Evolutionary conservation across 2,329 filamentous ascomycete genomes (phyloP).

Genomic region (Chrysoporthe puriensis): DNA sequence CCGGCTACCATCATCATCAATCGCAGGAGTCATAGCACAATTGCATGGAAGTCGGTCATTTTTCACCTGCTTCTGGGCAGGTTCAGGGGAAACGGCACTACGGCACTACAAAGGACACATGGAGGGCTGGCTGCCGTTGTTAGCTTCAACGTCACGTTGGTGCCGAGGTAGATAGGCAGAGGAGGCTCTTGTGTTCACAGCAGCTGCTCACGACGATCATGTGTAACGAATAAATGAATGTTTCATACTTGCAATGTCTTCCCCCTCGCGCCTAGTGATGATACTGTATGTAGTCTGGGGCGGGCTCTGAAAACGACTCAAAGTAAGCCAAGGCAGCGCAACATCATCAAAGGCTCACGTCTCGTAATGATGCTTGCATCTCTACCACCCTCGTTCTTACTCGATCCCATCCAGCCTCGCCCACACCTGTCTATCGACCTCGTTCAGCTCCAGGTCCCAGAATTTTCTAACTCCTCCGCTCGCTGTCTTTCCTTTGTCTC

Average conservation of each 20-base stretch:
- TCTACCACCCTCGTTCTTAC: background rate
- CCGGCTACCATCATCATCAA: background rate
- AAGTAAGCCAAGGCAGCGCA: background rate
- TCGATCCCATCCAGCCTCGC: slow-evolving; percentile 13
- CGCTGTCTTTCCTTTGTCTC: slow-evolving; percentile 8
- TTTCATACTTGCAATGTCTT: background rate
- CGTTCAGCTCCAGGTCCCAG: slow-evolving; percentile 10
- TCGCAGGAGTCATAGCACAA: slow-evolving; percentile 2
- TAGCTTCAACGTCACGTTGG: background rate
- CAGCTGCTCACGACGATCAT: slow-evolving; percentile 11
- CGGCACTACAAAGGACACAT: background rate
- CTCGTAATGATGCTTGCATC: no score
- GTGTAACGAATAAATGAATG: slow-evolving; percentile 16
- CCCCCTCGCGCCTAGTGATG: background rate
- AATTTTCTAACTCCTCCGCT: slow-evolving; percentile 3
- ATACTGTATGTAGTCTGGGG: background rate
- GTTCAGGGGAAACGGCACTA: background rate
- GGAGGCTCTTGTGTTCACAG: background rate
- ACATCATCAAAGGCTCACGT: no score
- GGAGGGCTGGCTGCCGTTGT: slow-evolving; percentile 8
- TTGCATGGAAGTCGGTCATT: slow-evolving; percentile 12
- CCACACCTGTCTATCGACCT: slow-evolving; percentile 6
- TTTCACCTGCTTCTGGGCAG: background rate
- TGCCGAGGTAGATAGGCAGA: background rate
- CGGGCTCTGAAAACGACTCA: background rate